Evolutionary conservation across 768 basidiomycete genomes (phyloP), one percentile per base, ranked within the genome.

Genomic region (Trametes elegans): DNA sequence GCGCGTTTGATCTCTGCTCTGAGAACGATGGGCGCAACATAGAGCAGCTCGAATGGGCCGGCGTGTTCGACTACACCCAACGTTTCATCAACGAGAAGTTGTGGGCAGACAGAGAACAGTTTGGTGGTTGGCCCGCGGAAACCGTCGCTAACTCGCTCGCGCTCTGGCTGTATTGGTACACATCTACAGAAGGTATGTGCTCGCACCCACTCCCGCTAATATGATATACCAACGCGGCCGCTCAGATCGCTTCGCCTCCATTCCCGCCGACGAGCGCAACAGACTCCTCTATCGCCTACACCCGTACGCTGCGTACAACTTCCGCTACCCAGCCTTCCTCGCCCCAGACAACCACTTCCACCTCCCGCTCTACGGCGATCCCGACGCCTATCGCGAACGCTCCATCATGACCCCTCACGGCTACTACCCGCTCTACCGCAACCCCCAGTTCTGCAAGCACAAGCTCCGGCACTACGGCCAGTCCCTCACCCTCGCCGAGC

Each of bases 11-110:
- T 24, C 77, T 89, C 73, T 66, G 84, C 65, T 68, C 79, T 5
- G 87, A 88, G 59, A 81, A 85, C 70, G 86, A 88, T 67, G 85
- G 84, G 29, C 78, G 76, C 65, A 89, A 89, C 64, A 73, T 73
- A 18, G 70, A 61, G 1, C 84, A 83, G 66, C 58, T 59, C 23
- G 71, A 77, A 44, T 71, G 68, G 26, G 86, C 81, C 0, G 75
- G 79, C 3, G 71, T 84, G 5, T 72, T 74, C 26, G 58, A 58
- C 6, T 83, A 78, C 42, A 72, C 80, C 7, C 74, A 79, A 44
- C 21, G 52, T 1, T 82, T 77, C 52, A 64, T 84, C 28, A 73
- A 72, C 39, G 63, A 64, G 19, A 72, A 75, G 8, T 70, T 86
- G 27, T 79, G 79, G 73, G 73, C 77, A 29, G 60, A 64, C 21